Percentiles rank a stretch among this genome's conserved stretches.
Conservation (phyloP, 192 early-diverging fungal species). For the Chytriomyces confervae region DNA sequence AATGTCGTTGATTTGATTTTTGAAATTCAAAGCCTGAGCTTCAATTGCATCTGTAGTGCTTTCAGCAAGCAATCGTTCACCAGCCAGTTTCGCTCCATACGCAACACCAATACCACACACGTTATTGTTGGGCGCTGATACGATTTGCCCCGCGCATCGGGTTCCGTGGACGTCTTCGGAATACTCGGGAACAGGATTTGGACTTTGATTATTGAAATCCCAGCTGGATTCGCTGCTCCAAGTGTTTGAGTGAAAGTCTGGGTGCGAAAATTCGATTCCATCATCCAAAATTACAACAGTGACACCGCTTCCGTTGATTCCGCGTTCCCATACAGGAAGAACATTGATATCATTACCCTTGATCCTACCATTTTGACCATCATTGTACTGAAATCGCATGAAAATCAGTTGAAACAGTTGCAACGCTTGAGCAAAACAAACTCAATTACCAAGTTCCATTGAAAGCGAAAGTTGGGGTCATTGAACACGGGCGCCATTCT, state of each 20-base stretch:
- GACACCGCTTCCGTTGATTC: constrained; percentile 86
- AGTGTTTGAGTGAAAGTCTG: constrained; percentile 70
- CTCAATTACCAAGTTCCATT: constrained; percentile 79
- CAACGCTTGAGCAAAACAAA: constrained; percentile 10
- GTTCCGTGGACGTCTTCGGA: constrained; percentile 90
- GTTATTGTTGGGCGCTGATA: constrained; percentile 79
- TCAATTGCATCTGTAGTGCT: constrained; percentile 90
- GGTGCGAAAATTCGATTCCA: constrained; percentile 85
- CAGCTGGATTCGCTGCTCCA: constrained; percentile 38
- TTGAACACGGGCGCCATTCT: constrained; percentile 23
- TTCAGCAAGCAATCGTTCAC: constrained; percentile 50
- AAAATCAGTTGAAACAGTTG: not conserved
- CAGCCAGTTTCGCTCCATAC: constrained; percentile 77
- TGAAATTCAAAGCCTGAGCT: constrained; percentile 85
- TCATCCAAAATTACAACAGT: constrained; percentile 94
- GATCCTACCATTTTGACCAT: constrained; percentile 44
- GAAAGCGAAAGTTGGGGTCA: constrained; percentile 73
- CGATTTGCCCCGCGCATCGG: constrained; percentile 95
- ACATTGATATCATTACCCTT: constrained; percentile 88
- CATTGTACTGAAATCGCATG: constrained; percentile 41
- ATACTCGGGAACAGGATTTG: constrained; percentile 35
- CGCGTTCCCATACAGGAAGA: constrained; percentile 86
- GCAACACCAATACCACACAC: constrained; percentile 95
- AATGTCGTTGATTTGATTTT: constrained; percentile 84
- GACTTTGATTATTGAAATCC: constrained; percentile 4